Evolutionary conservation across 2,329 filamentous ascomycete genomes (phyloP).

Genomic region (Seiridium cupressi): DNA sequence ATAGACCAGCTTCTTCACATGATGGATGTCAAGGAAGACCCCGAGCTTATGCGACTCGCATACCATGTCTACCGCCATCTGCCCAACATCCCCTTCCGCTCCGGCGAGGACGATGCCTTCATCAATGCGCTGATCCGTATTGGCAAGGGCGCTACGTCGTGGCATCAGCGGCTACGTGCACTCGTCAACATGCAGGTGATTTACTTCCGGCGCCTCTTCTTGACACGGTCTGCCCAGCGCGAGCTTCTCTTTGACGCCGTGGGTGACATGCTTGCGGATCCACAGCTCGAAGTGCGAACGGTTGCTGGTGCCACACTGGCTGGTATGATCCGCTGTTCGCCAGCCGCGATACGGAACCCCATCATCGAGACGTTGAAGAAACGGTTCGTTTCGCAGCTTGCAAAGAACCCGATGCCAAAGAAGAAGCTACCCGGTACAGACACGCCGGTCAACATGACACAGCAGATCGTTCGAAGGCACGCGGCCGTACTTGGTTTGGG

Average conservation of each 20-base stretch:
- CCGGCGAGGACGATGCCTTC: slow-evolving; percentile 81
- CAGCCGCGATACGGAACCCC: slow-evolving; percentile 71
- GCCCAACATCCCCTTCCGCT: slow-evolving; percentile 89
- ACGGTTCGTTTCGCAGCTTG: slow-evolving; percentile 76
- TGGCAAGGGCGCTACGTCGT: slow-evolving; percentile 78
- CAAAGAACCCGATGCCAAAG: slow-evolving; percentile 85
- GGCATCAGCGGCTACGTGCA: slow-evolving; percentile 93
- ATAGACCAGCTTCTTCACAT: slow-evolving; percentile 95
- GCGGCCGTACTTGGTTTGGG: slow-evolving; percentile 90
- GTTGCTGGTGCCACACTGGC: slow-evolving; percentile 91
- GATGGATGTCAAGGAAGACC: slow-evolving; percentile 99
- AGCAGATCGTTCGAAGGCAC: slow-evolving; percentile 78
- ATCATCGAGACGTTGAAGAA: slow-evolving; percentile 74
- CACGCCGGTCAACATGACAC: slow-evolving; percentile 68
- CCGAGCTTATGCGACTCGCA: slow-evolving; percentile 87
- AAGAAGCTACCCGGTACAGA: slow-evolving; percentile 62
- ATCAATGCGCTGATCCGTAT: slow-evolving; percentile 85
- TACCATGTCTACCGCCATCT: slow-evolving; percentile 97
- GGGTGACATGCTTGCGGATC: slow-evolving; percentile 90
- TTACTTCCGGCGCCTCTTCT: slow-evolving; percentile 94
- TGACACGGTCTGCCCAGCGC: slow-evolving; percentile 73
- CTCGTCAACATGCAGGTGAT: slow-evolving; percentile 98
- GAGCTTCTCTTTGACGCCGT: slow-evolving; percentile 85
- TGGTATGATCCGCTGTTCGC: slow-evolving; percentile 97
- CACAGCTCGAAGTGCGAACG: slow-evolving; percentile 89